A percentile compares a stretch with the other conserved stretches of the same genome.
phyloP scores from a whole-genome alignment of 768 basidiomycete species.

The Porphyrellus cyaneotinctus region DNA sequence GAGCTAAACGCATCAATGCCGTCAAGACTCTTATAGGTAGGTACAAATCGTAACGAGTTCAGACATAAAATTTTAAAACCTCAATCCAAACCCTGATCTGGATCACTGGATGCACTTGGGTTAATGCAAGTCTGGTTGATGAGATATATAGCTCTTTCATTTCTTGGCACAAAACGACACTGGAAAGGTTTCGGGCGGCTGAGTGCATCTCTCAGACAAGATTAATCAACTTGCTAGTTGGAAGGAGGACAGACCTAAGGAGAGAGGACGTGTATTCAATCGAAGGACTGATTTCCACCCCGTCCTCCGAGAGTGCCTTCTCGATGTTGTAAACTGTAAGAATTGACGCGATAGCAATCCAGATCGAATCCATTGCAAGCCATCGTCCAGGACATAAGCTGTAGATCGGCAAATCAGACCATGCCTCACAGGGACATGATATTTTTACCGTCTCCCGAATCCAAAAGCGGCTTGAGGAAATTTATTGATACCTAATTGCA shows the following conservation, averaged over 20 bases:
- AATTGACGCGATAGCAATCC: constrained; percentile 40
- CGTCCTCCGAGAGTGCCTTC: constrained; percentile 32
- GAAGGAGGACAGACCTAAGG: constrained; percentile 30
- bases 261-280: constrained; percentile 34
- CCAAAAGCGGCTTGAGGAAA: constrained; percentile 39
- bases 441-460: constrained; percentile 37
- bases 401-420: background rate
- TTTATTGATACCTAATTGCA: constrained; percentile 30
- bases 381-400: constrained; percentile 45
- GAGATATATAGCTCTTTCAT: constrained; percentile 27
- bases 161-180: constrained; percentile 37
- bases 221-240: background rate
- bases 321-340: constrained; percentile 39
- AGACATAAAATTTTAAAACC: background rate
- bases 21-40: background rate
- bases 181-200: constrained; percentile 43
- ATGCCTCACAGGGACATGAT: background rate
- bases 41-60: background rate
- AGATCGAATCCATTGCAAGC: constrained; percentile 42
- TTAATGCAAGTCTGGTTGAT: constrained; percentile 19
- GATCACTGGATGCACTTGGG: background rate
- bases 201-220: background rate
- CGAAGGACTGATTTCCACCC: constrained; percentile 32
- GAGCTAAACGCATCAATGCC: too few relatives aligned
- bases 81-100: background rate